phyloP scores from a whole-genome alignment of 805 yeast genomes.

The Candida pseudoglaebosa region DNA sequence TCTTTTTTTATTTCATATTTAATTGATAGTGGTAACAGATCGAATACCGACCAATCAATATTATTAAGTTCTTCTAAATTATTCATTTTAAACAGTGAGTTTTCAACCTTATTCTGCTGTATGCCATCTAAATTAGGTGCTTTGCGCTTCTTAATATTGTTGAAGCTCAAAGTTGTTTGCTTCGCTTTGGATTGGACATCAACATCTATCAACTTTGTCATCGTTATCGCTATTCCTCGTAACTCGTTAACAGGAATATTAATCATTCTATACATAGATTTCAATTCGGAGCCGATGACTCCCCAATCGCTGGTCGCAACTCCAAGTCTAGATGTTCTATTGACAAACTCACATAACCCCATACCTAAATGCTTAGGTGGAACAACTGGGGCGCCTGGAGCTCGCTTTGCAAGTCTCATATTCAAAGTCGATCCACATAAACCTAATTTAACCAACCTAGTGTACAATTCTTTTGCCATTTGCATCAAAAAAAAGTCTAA shows the following conservation, averaged over 20 bases:
- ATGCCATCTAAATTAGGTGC: constrained; percentile 19
- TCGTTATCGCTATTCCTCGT: constrained; percentile 74
- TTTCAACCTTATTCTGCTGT: constrained; percentile 10
- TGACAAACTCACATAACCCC: constrained; percentile 69
- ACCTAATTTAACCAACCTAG: constrained; percentile 45
- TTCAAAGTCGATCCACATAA: constrained; percentile 56
- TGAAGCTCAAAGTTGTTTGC: constrained; percentile 23
- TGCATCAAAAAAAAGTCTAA: constrained; percentile 59
- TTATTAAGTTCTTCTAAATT: constrained; percentile 13
- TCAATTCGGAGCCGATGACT: constrained; percentile 55
- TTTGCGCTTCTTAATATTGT: constrained; percentile 11
- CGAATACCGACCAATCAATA: constrained; percentile 65
- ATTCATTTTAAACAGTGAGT: constrained; percentile 11
- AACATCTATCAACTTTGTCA: constrained; percentile 52
- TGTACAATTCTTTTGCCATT: constrained; percentile 55
- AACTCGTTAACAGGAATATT: constrained; percentile 63
- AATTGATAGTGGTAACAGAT: constrained; percentile 62
- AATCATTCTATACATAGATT: constrained; percentile 51
- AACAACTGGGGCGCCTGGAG: constrained; percentile 62
- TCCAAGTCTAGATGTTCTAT: constrained; percentile 58
- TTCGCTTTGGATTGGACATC: constrained; percentile 18
- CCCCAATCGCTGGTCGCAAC: constrained; percentile 58
- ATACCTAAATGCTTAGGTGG: constrained; percentile 82
- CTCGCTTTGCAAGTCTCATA: constrained; percentile 61
- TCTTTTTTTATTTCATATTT: constrained; percentile 58